phyloP scores from a whole-genome alignment of 2,329 filamentous ascomycete species.

The Canariomyces notabilis region DNA sequence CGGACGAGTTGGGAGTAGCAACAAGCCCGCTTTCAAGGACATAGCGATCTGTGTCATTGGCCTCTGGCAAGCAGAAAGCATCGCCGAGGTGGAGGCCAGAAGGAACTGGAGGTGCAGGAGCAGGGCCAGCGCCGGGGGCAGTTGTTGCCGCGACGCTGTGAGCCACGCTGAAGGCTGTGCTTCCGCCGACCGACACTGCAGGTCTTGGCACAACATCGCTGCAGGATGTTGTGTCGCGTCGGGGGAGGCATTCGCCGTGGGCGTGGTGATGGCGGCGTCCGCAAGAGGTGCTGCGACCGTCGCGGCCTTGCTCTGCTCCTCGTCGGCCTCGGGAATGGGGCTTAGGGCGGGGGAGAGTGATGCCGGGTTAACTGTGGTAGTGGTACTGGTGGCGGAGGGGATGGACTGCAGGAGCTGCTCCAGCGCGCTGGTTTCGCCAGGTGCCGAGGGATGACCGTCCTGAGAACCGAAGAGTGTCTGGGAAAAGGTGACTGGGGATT shows the following conservation, averaged over 20 bases:
- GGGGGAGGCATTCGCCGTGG: constrained; percentile 50
- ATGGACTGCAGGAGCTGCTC: constrained; percentile 41
- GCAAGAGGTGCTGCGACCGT: constrained; percentile 22
- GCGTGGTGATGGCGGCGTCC: constrained; percentile 25
- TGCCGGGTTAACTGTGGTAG: constrained; percentile 55
- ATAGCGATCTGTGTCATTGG: constrained; percentile 68
- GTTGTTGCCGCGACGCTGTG: constrained; percentile 39
- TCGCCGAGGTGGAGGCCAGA: constrained; percentile 62
- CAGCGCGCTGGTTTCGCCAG: constrained; percentile 31
- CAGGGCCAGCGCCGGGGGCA: constrained; percentile 38
- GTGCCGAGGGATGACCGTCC: constrained; percentile 31
- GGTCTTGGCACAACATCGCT: constrained; percentile 97
- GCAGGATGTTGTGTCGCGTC: constrained; percentile 99
- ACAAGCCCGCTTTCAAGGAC: constrained; percentile 71
- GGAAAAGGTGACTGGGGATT: constrained; percentile 52
- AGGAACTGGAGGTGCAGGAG: constrained; percentile 54
- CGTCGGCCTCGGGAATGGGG: constrained; percentile 44
- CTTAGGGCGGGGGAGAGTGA: constrained; percentile 55
- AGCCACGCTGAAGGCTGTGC: constrained; percentile 41
- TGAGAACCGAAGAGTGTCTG: constrained; percentile 53
- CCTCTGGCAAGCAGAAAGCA: constrained; percentile 63
- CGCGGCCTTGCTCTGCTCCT: constrained; percentile 26
- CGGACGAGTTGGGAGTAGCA: constrained; percentile 64
- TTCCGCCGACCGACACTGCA: constrained; percentile 96
- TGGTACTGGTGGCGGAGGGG: constrained; percentile 31